A percentile compares a stretch with the other conserved stretches of the same genome.
These are phyloP conservation scores for Boletus semigastroideus DNA, from an alignment of 1,284 basidiomycete species.

Conservation along the genomic window DNA sequence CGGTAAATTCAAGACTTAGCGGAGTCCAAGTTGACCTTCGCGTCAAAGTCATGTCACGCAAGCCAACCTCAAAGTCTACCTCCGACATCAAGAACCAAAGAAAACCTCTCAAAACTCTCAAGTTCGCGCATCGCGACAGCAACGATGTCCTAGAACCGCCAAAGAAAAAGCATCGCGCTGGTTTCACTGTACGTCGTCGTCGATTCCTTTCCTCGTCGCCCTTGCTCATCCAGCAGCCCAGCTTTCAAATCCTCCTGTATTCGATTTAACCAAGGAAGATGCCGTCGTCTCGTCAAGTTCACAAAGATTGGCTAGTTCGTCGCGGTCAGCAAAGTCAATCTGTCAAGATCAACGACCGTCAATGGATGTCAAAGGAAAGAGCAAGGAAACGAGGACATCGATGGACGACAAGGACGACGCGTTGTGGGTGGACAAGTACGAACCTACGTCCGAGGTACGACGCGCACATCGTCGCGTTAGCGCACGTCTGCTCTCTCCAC, in stretches of 20 bases:
- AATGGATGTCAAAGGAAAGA: constrained; percentile 44
- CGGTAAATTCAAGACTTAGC: too few relatives aligned
- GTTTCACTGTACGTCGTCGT: constrained; percentile 11
- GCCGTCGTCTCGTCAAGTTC: constrained; percentile 6
- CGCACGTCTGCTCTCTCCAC: neutral
- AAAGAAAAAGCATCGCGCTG: constrained; percentile 39
- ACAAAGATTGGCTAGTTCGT: constrained; percentile 6
- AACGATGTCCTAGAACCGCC: constrained; percentile 20
- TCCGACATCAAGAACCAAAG: constrained; percentile 17
- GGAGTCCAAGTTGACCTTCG: too few relatives aligned
- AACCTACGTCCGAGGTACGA: constrained; percentile 64
- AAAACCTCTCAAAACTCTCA: constrained; percentile 39
- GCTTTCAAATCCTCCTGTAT: constrained; percentile 37
- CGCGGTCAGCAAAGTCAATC: constrained; percentile 1
- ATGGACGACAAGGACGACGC: constrained; percentile 38
- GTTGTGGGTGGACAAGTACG: constrained; percentile 80
- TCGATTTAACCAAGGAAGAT: constrained; percentile 32
- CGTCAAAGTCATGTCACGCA: constrained; percentile 26
- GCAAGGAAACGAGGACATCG: constrained; percentile 34
- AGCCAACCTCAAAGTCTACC: constrained; percentile 13
- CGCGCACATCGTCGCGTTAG: neutral
- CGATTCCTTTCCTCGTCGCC: neutral
- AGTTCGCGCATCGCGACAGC: constrained; percentile 29
- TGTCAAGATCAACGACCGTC: constrained; percentile 6
- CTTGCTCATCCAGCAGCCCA: constrained; percentile 13